These are phyloP conservation scores for Lentinus polychrous DNA, from an alignment of 1,284 basidiomycete species.

Conservation along the genomic window DNA sequence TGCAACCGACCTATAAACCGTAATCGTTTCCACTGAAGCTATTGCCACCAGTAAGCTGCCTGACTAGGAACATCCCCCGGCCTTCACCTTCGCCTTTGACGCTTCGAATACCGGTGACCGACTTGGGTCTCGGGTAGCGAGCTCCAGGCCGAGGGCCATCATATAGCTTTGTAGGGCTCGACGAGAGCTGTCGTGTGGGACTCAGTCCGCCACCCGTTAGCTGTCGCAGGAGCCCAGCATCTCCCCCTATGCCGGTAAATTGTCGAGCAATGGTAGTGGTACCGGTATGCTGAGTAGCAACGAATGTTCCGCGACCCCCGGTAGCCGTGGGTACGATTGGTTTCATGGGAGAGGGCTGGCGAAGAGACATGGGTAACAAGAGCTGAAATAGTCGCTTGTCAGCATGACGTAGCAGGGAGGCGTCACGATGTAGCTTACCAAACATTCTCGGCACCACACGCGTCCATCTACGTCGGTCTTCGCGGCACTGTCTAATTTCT, in stretches of 20 bases:
- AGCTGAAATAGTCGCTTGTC: conserved; percentile 34
- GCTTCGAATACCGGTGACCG: conserved; percentile 27
- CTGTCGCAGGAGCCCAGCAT: conserved; percentile 46
- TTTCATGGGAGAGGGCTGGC: conserved; percentile 39
- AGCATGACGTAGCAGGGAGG: neutral
- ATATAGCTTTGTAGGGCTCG: conserved; percentile 28
- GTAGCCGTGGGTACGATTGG: conserved; percentile 42
- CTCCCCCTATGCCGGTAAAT: conserved; percentile 52
- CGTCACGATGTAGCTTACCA: conserved; percentile 40
- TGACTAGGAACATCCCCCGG: conserved; percentile 37
- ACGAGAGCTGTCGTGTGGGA: conserved; percentile 45
- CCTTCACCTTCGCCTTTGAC: conserved; percentile 26
- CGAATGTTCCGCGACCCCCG: conserved; percentile 27
- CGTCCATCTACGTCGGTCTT: conserved; percentile 62
- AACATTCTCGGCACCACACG: conserved; percentile 78
- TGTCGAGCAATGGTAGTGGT: conserved; percentile 69
- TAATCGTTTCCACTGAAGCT: conserved; percentile 18
- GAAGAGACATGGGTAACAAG: conserved; percentile 42
- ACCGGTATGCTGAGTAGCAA: conserved; percentile 54
- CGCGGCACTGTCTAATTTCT: conserved; percentile 76
- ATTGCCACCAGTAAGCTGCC: conserved; percentile 52
- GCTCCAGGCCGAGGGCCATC: conserved; percentile 23
- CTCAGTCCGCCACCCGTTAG: conserved; percentile 61
- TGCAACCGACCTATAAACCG: conserved; percentile 11
- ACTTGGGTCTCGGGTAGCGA: conserved; percentile 28